phyloP scores from a whole-genome alignment of 257 asterid genomes.

The Plantago ovata region DNA sequence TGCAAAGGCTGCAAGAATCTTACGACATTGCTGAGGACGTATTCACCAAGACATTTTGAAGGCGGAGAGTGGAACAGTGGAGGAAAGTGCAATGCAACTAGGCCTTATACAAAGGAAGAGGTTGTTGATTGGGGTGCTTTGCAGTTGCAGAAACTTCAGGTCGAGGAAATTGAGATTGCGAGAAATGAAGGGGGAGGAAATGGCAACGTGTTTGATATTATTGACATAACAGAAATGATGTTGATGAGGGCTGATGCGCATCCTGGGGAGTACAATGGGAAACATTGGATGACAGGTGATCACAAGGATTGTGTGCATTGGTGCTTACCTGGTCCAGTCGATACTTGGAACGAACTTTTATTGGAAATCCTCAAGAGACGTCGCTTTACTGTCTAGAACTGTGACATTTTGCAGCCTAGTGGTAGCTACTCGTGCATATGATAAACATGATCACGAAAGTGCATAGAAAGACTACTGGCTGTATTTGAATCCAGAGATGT shows the following conservation, averaged over 20 bases:
- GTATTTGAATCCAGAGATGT: too few relatives aligned
- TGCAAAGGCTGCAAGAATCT: not conserved
- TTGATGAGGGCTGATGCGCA: constrained; percentile 72
- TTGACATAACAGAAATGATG: constrained; percentile 60
- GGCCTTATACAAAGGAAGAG: constrained; percentile 41
- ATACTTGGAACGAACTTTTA: constrained; percentile 71
- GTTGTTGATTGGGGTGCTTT: constrained; percentile 42
- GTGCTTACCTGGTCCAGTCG: constrained; percentile 86
- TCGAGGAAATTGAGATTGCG: constrained; percentile 33
- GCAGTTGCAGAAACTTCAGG: constrained; percentile 53
- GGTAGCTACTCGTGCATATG: too few relatives aligned
- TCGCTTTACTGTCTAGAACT: too few relatives aligned
- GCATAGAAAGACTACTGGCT: too few relatives aligned
- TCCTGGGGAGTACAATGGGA: constrained; percentile 36
- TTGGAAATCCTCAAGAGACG: constrained; percentile 42
- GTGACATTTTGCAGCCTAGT: too few relatives aligned
- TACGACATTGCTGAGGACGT: constrained; percentile 19
- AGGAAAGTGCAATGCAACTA: constrained; percentile 55
- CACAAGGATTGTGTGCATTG: constrained; percentile 85
- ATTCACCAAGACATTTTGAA: constrained; percentile 67
- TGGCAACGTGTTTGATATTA: constrained; percentile 37
- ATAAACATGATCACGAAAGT: too few relatives aligned
- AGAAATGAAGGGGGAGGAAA: constrained; percentile 16
- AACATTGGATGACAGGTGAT: constrained; percentile 52
- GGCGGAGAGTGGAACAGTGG: constrained; percentile 70